phyloP scores from a whole-genome alignment of 768 basidiomycete genomes.

The Lactifluus echinatus region DNA sequence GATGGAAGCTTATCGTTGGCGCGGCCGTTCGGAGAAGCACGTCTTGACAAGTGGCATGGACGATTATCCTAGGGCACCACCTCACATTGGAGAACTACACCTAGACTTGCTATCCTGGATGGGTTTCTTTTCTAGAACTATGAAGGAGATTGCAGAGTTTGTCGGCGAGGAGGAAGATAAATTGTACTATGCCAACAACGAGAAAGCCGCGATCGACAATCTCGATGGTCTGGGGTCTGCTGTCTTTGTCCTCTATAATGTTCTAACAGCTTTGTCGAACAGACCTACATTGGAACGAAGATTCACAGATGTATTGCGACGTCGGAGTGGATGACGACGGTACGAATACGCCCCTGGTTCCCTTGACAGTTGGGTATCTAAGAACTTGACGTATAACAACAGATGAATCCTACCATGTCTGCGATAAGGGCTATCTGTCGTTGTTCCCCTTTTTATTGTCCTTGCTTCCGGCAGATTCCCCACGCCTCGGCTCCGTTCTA shows the following conservation, averaged over 20 bases:
- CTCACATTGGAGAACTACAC: slow-evolving; percentile 88
- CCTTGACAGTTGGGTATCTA: not conserved
- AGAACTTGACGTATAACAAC: slow-evolving; percentile 1
- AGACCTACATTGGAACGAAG: slow-evolving; percentile 94
- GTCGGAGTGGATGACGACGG: slow-evolving; percentile 78
- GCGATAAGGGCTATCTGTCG: slow-evolving; percentile 88
- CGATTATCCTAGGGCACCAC: slow-evolving; percentile 87
- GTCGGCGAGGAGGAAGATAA: slow-evolving; percentile 81
- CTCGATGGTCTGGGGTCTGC: slow-evolving; percentile 55
- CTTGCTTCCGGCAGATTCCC: slow-evolving; percentile 67
- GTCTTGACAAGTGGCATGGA: slow-evolving; percentile 94
- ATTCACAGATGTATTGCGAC: slow-evolving; percentile 90
- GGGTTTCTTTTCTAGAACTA: slow-evolving; percentile 90
- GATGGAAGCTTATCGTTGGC: slow-evolving; percentile 90
- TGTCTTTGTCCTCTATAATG: not conserved
- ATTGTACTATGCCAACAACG: slow-evolving; percentile 65
- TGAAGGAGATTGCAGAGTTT: slow-evolving; percentile 83
- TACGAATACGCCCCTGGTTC: slow-evolving; percentile 26
- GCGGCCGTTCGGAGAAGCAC: slow-evolving; percentile 77
- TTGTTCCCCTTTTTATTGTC: slow-evolving; percentile 88
- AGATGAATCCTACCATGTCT: slow-evolving; percentile 91
- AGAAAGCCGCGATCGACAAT: slow-evolving; percentile 73
- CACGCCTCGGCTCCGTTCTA: slow-evolving; percentile 72
- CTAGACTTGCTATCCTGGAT: slow-evolving; percentile 94
- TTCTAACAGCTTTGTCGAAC: not conserved